Evolutionary conservation across 768 basidiomycete genomes (phyloP), one percentile per base, ranked within the genome.

Genomic region (Rhizopogon vulgaris): DNA sequence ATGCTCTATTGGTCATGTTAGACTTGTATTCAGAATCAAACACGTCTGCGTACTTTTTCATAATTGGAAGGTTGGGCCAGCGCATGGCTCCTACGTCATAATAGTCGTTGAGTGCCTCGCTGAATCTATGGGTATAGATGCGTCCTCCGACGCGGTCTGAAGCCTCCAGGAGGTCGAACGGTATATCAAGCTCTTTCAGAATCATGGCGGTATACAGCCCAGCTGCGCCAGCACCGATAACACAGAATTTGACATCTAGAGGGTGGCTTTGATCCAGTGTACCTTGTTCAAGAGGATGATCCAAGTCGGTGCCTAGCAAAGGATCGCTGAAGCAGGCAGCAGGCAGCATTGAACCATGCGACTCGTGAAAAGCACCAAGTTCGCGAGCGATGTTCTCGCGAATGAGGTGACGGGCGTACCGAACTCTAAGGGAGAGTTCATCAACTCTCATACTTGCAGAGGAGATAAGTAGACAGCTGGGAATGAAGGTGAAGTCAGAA

Each of bases 181-280:
- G 50, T 28, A 62, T 63, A 11, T 54, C 57, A 14, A 63, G 51
- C 17, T 37, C 24, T 27, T 63, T 36, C 15, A 63, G 49, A 11
- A 63, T 64, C 60, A 63, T 56, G 17, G 59, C 58, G 24, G 49
- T 52, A 38, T 52, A 60, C 10, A 59, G 41, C n/a, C 58, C 58
- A 7, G 58, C 58, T 25, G 41, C 32, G 6, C 58, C 58, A 37
- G 58, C 58, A 38, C 58, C 58, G 24, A 60, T 53, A 12, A 59
- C 53, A 27, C 56, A 55, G 40, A 58, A 34, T 24, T 24, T 22
- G 18, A 46, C 32, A 34, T 34, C 14, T 12, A 32, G 43, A 30
- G 28, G 43, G 14, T 5, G 6, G 3, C 17, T 32, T 4, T 9
- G 7, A 22, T 45, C 12, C 9, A 46, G 14, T 24, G 32, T 22